These are phyloP conservation scores for Strobilomyces confusus DNA, from an alignment of 768 basidiomycete species.

Conservation along the genomic window DNA sequence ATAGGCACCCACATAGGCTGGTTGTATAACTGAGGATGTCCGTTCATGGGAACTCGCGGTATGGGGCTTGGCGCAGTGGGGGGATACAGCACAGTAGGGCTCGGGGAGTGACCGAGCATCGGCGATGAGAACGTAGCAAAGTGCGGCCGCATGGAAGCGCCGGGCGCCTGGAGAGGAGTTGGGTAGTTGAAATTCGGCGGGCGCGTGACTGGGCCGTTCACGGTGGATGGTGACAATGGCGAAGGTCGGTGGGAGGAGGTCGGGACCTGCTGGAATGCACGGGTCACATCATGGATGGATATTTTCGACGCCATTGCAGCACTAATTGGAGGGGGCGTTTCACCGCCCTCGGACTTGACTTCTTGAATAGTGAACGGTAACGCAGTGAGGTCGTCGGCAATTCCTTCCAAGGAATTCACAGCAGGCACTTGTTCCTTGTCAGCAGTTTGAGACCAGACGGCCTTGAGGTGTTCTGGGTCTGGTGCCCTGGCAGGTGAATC, in stretches of 20 bases:
- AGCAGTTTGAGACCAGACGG: constrained; percentile 78
- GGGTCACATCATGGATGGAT: constrained; percentile 78
- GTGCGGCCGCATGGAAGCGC: constrained; percentile 46
- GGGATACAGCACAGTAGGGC: constrained; percentile 63
- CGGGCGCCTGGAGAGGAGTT: constrained; percentile 41
- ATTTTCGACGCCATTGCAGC: constrained; percentile 61
- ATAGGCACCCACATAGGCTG: constrained; percentile 66
- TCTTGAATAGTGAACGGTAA: constrained; percentile 81
- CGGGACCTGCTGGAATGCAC: constrained; percentile 85
- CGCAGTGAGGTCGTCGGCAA: constrained; percentile 76
- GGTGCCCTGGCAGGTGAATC: constrained; percentile 66
- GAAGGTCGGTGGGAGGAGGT: constrained; percentile 49
- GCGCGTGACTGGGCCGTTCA: constrained; percentile 29
- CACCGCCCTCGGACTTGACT: constrained; percentile 82
- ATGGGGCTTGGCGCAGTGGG: constrained; percentile 61
- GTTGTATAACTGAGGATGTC: constrained; percentile 56
- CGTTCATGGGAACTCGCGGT: constrained; percentile 60
- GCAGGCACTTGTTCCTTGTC: constrained; percentile 62
- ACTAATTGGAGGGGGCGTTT: constrained; percentile 66
- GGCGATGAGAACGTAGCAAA: constrained; percentile 64
- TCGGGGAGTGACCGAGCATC: constrained; percentile 70
- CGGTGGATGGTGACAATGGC: constrained; percentile 48
- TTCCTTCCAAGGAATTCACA: constrained; percentile 79
- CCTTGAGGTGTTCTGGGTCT: constrained; percentile 81
- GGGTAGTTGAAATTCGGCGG: constrained; percentile 29